A percentile compares a stretch with the other conserved stretches of the same genome.
These are phyloP conservation scores for Colletotrichum tofieldiae DNA, from an alignment of 2,329 filamentous ascomycete species.

Conservation along the genomic window DNA sequence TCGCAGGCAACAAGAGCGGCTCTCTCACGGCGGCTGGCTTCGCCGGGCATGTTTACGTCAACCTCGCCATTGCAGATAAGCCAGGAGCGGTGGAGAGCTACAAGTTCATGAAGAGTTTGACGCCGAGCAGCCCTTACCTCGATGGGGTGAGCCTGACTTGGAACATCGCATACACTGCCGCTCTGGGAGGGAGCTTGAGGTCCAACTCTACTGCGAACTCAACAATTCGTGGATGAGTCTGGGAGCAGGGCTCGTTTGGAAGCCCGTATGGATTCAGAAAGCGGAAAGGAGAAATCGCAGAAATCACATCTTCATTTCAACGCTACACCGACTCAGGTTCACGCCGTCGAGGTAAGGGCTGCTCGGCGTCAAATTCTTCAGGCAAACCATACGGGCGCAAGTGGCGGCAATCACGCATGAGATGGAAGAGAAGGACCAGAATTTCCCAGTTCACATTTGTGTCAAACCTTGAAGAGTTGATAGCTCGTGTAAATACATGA, in stretches of 20 bases:
- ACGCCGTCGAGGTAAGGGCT: too few species aligned
- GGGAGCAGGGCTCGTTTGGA: neutral
- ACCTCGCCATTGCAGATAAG: slow-evolving; percentile 77
- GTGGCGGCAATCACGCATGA: too few species aligned
- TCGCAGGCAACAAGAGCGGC: slow-evolving; percentile 48
- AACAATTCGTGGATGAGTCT: neutral
- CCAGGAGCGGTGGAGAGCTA: slow-evolving; percentile 31
- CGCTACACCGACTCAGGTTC: too few species aligned
- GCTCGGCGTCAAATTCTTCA: too few species aligned
- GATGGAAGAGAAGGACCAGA: too few species aligned
- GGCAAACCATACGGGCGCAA: too few species aligned
- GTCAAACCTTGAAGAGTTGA: too few species aligned
- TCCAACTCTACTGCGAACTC: slow-evolving; percentile 8
- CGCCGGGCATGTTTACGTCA: slow-evolving; percentile 83
- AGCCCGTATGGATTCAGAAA: too few species aligned
- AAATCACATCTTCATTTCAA: too few species aligned
- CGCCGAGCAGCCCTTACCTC: slow-evolving; percentile 8
- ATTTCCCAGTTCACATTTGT: too few species aligned
- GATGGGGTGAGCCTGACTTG: slow-evolving; percentile 22
- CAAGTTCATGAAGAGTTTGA: slow-evolving; percentile 29
- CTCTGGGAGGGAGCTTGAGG: slow-evolving; percentile 26
- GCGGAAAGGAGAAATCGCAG: neutral
- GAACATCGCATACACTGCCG: slow-evolving; percentile 33
- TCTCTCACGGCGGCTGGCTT: slow-evolving; percentile 82
- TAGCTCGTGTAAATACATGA: too few species aligned